Evolutionary conservation across 2,329 filamentous ascomycete genomes (phyloP).

Genomic region (Rasamsonia emersonii): DNA sequence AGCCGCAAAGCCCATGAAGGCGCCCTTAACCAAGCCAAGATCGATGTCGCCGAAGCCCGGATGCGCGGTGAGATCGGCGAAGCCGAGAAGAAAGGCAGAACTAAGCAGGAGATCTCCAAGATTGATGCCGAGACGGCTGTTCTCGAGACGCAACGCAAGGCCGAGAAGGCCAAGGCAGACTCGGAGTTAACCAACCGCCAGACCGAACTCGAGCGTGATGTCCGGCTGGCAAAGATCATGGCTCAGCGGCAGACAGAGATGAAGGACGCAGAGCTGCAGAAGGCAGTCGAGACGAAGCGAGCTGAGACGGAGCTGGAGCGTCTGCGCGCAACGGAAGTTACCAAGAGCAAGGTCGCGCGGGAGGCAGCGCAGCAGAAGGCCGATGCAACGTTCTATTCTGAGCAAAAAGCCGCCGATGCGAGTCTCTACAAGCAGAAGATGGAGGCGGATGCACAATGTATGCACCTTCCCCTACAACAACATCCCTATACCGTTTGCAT

Average conservation of each 20-base stretch:
- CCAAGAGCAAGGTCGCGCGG: constrained; percentile 55
- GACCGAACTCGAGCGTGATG: constrained; percentile 62
- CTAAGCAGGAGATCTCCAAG: constrained; percentile 79
- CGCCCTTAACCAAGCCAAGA: constrained; percentile 68
- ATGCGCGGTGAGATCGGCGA: constrained; percentile 57
- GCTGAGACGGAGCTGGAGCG: constrained; percentile 74
- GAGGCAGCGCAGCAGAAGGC: constrained; percentile 38
- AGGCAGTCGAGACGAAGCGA: constrained; percentile 66
- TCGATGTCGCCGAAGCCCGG: constrained; percentile 50
- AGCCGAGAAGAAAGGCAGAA: constrained; percentile 66
- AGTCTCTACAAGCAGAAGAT: constrained; percentile 30
- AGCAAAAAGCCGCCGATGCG: constrained; percentile 47
- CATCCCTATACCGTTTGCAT: too few species aligned
- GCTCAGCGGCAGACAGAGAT: constrained; percentile 65
- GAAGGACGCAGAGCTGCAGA: constrained; percentile 72
- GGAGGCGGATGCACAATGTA: constrained; percentile 31
- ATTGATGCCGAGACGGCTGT: constrained; percentile 81
- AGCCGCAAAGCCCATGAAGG: constrained; percentile 79
- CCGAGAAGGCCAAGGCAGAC: constrained; percentile 70
- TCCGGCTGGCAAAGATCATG: constrained; percentile 66
- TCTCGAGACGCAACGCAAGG: constrained; percentile 73
- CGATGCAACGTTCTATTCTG: constrained; percentile 42
- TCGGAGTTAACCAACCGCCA: constrained; percentile 65
- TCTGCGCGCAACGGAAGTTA: constrained; percentile 67
- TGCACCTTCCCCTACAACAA: constrained; percentile 4